Evolutionary conservation across 2,329 filamentous ascomycete genomes (phyloP), one percentile per base, ranked within the genome.

Genomic region (Nannizziopsis arthrosporioides): DNA sequence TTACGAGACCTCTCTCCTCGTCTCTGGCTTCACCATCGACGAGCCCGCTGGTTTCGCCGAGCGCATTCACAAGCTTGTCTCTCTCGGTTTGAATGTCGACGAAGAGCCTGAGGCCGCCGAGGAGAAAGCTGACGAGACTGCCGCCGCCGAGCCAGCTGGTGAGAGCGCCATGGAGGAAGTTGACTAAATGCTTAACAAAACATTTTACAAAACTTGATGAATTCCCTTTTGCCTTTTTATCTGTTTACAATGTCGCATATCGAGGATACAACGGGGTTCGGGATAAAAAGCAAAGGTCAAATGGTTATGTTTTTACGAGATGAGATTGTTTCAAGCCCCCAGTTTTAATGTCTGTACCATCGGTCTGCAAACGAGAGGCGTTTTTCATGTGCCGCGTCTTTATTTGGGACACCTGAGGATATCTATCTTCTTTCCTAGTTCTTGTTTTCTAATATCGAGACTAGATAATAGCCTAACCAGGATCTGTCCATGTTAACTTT

Each of bases 111-210:
- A 94, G 72, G 41, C 81, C 50, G 61, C 68, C 52, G 73, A 73
- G 59, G 74, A 77, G 69, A 68, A 71, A 56, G 74, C 74, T 55
- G 76, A 68, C 36, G 77, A 78, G 49, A 76, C 73, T 55, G 70
- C 80, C 50, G 73, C 81, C 52, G 77, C 75, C 47, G 78, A 77
- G 60, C 75, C 75, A 50, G 73, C 83, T 56, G 84, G 82, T 61
- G 88, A 94, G 81, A 93, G 84, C 75, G 83, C 89, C 69, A 98
- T 98, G 92, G 92, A 98, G 82, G 92, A 98, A 81, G 92, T 98
- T 68, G 92, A 98, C 80, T 98, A 94, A 63, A 73, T 60, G 44
- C 44, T 42, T 30, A 42, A 47, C n/a, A 31, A 40, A 51, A 38
- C 37, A 40, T 41, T 42, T 30, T 36, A 47, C n/a, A 31, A 40